These are phyloP conservation scores for Microsporum canis DNA, from an alignment of 2,329 filamentous ascomycete genomes.

Conservation along the genomic window DNA sequence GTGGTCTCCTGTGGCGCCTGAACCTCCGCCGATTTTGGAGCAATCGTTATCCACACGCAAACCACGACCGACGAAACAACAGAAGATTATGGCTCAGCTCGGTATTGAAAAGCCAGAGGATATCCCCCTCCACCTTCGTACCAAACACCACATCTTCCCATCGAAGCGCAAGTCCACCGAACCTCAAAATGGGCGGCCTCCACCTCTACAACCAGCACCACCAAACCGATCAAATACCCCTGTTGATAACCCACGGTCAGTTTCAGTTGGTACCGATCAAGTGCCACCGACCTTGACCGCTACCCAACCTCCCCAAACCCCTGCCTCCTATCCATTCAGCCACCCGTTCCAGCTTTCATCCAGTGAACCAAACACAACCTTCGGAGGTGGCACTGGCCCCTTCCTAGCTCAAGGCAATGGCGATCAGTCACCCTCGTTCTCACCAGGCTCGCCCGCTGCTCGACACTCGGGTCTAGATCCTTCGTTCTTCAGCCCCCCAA, in stretches of 20 bases:
- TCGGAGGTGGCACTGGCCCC: conserved; percentile 26
- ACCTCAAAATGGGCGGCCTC: conserved; percentile 21
- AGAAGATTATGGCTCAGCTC: conserved; percentile 82
- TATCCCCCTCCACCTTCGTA: conserved; percentile 67
- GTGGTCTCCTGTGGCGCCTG: conserved; percentile 80
- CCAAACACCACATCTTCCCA: conserved; percentile 57
- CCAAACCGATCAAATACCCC: conserved; percentile 19
- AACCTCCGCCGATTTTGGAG: conserved; percentile 74
- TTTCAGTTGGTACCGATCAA: conserved; percentile 24
- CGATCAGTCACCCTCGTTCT: conserved; percentile 29
- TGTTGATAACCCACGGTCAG: conserved; percentile 21
- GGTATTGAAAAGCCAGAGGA: conserved; percentile 86
- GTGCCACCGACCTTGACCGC: conserved; percentile 19
- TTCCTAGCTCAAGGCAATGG: conserved; percentile 28
- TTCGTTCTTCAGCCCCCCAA: conserved; percentile 33
- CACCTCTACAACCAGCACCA: conserved; percentile 24
- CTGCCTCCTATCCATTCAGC: conserved; percentile 27
- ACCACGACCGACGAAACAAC: conserved; percentile 88
- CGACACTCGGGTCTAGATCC: conserved; percentile 26
- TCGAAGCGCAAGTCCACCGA: conserved; percentile 59
- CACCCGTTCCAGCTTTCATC: conserved; percentile 30
- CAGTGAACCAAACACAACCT: conserved; percentile 28
- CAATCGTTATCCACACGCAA: conserved; percentile 87
- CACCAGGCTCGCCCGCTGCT: conserved; percentile 30
- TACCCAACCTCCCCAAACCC: conserved; percentile 20